These are phyloP conservation scores for Cutaneotrichosporon cyanovorans DNA, from an alignment of 1,284 basidiomycete genomes.

Conservation along the genomic window DNA sequence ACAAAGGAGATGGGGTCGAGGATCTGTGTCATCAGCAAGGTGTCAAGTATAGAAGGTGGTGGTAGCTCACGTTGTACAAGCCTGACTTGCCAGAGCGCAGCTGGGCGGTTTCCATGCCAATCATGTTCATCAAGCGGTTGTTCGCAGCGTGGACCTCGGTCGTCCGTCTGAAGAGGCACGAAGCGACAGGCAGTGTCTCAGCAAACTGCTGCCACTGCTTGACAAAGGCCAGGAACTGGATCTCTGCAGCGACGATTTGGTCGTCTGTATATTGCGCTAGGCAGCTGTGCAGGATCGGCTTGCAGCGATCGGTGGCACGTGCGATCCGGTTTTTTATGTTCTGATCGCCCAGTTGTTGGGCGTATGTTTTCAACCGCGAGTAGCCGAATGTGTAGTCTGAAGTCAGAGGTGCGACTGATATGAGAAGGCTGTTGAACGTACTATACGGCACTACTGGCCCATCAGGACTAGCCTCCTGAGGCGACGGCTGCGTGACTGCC, in stretches of 20 bases:
- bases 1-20: constrained; percentile 12
- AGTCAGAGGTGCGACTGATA: not conserved
- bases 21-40: constrained; percentile 7
- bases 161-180: constrained; percentile 12
- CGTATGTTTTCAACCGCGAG: constrained; percentile 13
- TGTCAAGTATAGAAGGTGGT: not conserved
- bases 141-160: constrained; percentile 14
- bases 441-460: constrained; percentile 2
- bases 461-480: not conserved
- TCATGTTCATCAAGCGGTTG: constrained; percentile 10
- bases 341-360: constrained; percentile 5
- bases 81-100: constrained; percentile 7
- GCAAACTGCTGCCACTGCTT: constrained; percentile 8
- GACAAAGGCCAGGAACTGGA: constrained; percentile 15
- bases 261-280: constrained; percentile 15
- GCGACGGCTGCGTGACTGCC: too few relatives aligned
- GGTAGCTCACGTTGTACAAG: constrained; percentile 13
- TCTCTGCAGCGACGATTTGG: constrained; percentile 10
- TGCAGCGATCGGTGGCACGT: constrained; percentile 13
- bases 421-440: not conserved
- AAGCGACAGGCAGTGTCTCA: constrained; percentile 13
- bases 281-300: constrained; percentile 15
- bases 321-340: constrained; percentile 8
- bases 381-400: constrained; percentile 16
- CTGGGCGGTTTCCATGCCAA: constrained; percentile 1